Conservation (phyloP, 202 grass and related monocot species). For the Schoenoplectus tabernaemontani region DNA sequence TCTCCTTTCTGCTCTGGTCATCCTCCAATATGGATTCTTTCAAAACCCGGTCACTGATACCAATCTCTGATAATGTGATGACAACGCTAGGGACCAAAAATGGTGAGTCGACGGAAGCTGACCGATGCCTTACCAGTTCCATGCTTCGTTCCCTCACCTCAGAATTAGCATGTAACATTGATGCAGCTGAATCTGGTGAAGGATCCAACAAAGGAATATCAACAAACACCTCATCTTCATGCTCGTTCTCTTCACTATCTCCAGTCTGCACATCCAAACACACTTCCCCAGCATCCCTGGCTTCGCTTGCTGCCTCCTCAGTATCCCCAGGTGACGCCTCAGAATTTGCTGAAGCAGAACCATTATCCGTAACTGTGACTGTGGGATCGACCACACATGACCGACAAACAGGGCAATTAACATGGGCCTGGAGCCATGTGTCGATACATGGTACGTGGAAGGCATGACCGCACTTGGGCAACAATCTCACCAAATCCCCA, state of each 20-base stretch:
- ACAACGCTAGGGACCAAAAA: constrained; percentile 30
- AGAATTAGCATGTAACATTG: constrained; percentile 19
- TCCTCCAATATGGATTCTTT: background rate
- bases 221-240: background rate
- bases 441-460: constrained; percentile 83
- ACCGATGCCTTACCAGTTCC: constrained; percentile 19
- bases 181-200: constrained; percentile 18
- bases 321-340: constrained; percentile 7
- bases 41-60: constrained; percentile 3
- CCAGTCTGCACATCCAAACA: background rate
- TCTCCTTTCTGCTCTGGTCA: constrained; percentile 20
- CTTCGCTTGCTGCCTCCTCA: background rate
- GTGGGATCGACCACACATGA: constrained; percentile 31
- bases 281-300: background rate
- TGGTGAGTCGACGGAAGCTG: constrained; percentile 53
- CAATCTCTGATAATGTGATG: constrained; percentile 18
- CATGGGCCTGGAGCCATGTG: constrained; percentile 73
- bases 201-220: constrained; percentile 36
- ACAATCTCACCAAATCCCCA: constrained; percentile 68
- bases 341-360: background rate
- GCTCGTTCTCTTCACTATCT: constrained; percentile 11
- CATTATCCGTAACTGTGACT: background rate
- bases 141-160: constrained; percentile 13
- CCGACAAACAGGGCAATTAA: constrained; percentile 78
- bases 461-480: constrained; percentile 70